A percentile compares a stretch with the other conserved stretches of the same genome.
Evolutionary conservation across 1,139 yeast genomes (phyloP).

Genomic region (Protomyces inouyei): DNA sequence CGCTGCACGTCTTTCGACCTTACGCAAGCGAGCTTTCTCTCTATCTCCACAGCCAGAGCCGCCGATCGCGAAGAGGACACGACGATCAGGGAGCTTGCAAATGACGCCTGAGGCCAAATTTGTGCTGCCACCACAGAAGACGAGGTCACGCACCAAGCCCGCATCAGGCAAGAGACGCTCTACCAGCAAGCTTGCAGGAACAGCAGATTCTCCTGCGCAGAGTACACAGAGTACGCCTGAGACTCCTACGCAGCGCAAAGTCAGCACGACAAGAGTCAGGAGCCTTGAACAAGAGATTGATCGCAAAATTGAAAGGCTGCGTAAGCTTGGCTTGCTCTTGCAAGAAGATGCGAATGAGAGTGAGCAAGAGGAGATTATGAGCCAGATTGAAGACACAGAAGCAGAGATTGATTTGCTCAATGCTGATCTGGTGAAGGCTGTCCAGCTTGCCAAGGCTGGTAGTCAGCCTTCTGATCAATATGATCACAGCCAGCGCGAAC

Average conservation of each 20-base stretch:
- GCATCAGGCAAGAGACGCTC: not conserved
- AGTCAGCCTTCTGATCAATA: no score
- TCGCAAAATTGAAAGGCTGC: not conserved
- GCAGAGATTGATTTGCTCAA: not conserved
- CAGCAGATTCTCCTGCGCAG: no score
- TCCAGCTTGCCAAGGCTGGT: not conserved
- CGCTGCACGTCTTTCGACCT: not conserved
- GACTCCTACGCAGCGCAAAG: no score
- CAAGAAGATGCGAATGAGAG: not conserved
- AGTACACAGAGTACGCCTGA: no score
- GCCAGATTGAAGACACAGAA: not conserved
- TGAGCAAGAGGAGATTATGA: not conserved
- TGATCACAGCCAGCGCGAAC: no score
- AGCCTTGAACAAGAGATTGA: not conserved
- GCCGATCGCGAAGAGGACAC: not conserved
- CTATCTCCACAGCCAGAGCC: not conserved
- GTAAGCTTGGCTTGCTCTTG: not conserved
- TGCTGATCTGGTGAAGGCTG: not conserved
- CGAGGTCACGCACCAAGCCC: not conserved
- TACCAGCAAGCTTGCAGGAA: not conserved
- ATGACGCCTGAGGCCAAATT: not conserved
- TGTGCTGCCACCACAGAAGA: not conserved
- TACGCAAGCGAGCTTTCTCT: not conserved
- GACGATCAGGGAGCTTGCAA: not conserved
- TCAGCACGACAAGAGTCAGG: not conserved